Conservation (phyloP, 257 asterid species). For the Solanum stenotomum region DNA sequence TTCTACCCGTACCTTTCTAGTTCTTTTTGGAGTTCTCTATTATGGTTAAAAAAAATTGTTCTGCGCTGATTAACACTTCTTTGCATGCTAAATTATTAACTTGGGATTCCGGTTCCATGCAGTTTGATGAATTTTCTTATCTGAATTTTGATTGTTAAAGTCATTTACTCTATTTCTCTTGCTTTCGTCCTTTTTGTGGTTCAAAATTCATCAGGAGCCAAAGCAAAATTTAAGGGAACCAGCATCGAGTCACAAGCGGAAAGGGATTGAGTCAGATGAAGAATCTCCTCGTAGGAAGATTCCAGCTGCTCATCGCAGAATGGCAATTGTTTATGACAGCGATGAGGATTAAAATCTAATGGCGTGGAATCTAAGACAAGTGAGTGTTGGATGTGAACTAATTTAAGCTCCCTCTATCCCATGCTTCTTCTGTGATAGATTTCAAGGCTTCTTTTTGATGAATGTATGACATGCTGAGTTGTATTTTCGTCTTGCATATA, state of each 20-base stretch:
- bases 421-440: neutral
- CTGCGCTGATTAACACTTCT: neutral
- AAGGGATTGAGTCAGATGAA: conserved; percentile 83
- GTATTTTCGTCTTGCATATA: neutral
- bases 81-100: neutral
- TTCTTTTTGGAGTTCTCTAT: neutral
- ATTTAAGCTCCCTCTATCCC: neutral
- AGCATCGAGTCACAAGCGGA: conserved; percentile 53
- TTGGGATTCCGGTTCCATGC: neutral
- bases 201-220: conserved; percentile 47
- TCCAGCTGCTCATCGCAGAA: conserved; percentile 63
- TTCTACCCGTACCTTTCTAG: neutral
- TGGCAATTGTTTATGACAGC: conserved; percentile 81
- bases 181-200: neutral
- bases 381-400: neutral
- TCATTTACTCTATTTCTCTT: neutral
- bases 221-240: conserved; percentile 54
- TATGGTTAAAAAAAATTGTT: neutral
- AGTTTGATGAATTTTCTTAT: neutral
- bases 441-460: neutral
- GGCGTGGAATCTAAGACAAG: neutral
- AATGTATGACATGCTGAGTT: neutral
- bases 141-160: neutral
- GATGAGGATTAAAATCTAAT: conserved; percentile 58
- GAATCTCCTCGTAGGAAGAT: conserved; percentile 83